Evolutionary conservation across 1,284 basidiomycete genomes (phyloP).

Genomic region (Cerrena zonata): DNA sequence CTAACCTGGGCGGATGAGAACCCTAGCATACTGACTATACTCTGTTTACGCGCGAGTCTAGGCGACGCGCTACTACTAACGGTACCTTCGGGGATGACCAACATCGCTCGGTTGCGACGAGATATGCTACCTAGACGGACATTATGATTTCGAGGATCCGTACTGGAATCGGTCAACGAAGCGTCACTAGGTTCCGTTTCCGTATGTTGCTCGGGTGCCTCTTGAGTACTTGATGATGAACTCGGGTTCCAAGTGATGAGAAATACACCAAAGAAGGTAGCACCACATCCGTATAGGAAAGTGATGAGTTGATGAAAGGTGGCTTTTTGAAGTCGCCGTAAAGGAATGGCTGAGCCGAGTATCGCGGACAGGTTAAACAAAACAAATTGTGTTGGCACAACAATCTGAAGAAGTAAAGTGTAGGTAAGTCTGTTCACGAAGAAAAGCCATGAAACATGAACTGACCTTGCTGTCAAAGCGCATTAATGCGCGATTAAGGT

Average conservation of each 20-base stretch:
- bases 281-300: constrained; percentile 78
- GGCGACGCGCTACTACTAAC: constrained; percentile 28
- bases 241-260: constrained; percentile 60
- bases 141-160: constrained; percentile 14
- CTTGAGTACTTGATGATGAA: constrained; percentile 14
- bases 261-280: constrained; percentile 84
- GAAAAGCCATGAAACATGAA: not conserved
- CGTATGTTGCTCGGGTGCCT: constrained; percentile 24
- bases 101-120: constrained; percentile 37
- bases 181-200: constrained; percentile 24
- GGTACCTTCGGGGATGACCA: constrained; percentile 40
- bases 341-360: constrained; percentile 86
- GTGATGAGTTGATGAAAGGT: constrained; percentile 78
- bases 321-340: constrained; percentile 83
- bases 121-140: constrained; percentile 25
- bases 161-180: constrained; percentile 22
- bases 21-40: constrained; percentile 55
- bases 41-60: constrained; percentile 45
- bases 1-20: constrained; percentile 68
- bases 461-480: constrained; percentile 79
- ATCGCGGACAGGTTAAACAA: constrained; percentile 85
- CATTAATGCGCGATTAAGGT: constrained; percentile 85
- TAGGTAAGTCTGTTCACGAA: too few species aligned
- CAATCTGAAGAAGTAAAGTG: too few species aligned
- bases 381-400: constrained; percentile 93